Evolutionary conservation across 305 asterid species (phyloP).

Genomic region (Solanum chacoense): DNA sequence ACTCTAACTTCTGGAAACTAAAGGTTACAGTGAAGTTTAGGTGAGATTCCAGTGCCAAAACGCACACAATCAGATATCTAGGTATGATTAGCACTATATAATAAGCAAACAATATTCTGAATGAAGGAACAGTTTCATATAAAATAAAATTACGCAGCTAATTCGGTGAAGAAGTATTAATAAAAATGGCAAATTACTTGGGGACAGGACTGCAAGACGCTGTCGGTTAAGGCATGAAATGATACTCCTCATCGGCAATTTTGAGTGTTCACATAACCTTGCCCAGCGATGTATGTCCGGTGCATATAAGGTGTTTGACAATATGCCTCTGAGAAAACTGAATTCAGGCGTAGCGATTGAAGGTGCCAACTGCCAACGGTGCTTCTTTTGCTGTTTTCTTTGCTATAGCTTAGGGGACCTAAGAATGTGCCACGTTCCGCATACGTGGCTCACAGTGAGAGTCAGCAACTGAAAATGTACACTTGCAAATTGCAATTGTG

Average conservation of each 20-base stretch:
- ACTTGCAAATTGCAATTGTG: neutral
- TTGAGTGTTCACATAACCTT: neutral
- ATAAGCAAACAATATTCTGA: neutral
- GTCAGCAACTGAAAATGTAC: neutral
- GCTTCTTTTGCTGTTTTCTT: neutral
- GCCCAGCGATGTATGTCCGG: neutral
- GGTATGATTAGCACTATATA: neutral
- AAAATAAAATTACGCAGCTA: neutral
- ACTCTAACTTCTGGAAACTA: neutral
- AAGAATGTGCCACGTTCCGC: neutral
- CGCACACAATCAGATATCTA: neutral
- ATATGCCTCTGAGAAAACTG: neutral
- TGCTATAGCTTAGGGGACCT: neutral
- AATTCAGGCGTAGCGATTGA: neutral
- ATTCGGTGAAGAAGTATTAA: neutral
- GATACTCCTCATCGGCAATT: conserved; percentile 33
- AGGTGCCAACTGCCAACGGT: neutral
- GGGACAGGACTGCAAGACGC: conserved; percentile 16
- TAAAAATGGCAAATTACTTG: conserved; percentile 21
- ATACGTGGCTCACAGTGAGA: neutral
- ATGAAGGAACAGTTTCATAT: neutral
- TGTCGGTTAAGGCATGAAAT: conserved; percentile 31
- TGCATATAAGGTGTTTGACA: conserved; percentile 1
- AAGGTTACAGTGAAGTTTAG: neutral
- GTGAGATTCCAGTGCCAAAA: neutral